A percentile compares a stretch with the other conserved stretches of the same genome.
Evolutionary conservation across 495 filamentous ascomycete genomes (phyloP).

Genomic region (Elasticomyces elasticus): DNA sequence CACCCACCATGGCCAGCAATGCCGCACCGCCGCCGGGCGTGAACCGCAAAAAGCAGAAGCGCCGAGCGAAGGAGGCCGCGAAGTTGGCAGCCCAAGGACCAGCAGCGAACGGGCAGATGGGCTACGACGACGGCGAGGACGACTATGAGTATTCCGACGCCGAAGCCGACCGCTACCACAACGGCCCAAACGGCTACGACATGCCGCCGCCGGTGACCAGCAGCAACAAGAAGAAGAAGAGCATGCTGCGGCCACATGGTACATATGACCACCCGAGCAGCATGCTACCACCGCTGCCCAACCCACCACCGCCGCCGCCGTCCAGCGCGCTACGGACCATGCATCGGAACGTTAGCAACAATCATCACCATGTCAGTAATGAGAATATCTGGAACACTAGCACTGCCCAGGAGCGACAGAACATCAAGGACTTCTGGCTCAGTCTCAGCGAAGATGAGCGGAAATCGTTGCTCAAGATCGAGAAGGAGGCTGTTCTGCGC

Average conservation of each 20-base stretch:
- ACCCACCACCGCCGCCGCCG: constrained; percentile 20
- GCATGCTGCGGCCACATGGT: not conserved
- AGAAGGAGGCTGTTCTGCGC: constrained; percentile 93
- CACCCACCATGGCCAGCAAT: constrained; percentile 21
- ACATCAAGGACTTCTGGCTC: constrained; percentile 97
- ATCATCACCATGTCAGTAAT: constrained; percentile 35
- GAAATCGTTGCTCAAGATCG: constrained; percentile 88
- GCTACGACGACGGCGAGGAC: constrained; percentile 29
- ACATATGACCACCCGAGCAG: constrained; percentile 18
- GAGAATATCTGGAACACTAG: constrained; percentile 97
- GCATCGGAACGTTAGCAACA: constrained; percentile 10
- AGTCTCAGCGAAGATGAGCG: constrained; percentile 91
- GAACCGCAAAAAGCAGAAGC: constrained; percentile 90
- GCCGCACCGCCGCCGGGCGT: constrained; percentile 34
- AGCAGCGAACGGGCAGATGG: constrained; percentile 10
- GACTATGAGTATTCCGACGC: constrained; percentile 38
- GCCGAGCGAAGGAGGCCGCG: constrained; percentile 36
- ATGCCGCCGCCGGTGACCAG: constrained; percentile 6
- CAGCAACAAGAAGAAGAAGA: constrained; percentile 42
- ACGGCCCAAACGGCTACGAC: constrained; percentile 14
- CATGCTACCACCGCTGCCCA: constrained; percentile 29
- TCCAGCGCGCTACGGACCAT: constrained; percentile 15
- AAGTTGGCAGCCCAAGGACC: constrained; percentile 55
- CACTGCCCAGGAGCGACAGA: constrained; percentile 82
- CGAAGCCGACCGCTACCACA: constrained; percentile 21